phyloP scores from a whole-genome alignment of 208 protist genomes.

The Trypanosoma scelopori region DNA sequence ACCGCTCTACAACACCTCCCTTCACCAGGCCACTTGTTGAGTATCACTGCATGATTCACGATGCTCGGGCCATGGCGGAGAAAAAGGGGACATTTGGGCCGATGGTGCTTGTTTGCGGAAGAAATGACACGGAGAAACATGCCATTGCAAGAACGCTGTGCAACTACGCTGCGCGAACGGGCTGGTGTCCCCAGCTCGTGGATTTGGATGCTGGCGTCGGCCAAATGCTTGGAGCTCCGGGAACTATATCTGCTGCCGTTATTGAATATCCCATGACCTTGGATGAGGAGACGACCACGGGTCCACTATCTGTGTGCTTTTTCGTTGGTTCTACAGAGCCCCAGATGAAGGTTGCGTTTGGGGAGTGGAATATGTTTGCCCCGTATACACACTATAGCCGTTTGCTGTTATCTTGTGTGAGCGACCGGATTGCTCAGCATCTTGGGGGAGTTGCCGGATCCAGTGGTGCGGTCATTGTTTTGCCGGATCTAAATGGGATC shows the following conservation, averaged over 20 bases:
- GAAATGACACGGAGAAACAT: slow-evolving; percentile 41
- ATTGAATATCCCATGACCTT: slow-evolving; percentile 72
- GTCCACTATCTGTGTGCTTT: slow-evolving; percentile 55
- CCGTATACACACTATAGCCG: slow-evolving; percentile 67
- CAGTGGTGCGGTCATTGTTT: slow-evolving; percentile 73
- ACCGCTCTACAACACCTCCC: slow-evolving; percentile 41
- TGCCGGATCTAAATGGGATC: slow-evolving; percentile 68
- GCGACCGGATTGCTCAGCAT: slow-evolving; percentile 48
- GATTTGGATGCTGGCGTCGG: slow-evolving; percentile 62
- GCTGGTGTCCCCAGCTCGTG: slow-evolving; percentile 74
- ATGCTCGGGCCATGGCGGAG: slow-evolving; percentile 42
- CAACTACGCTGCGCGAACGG: slow-evolving; percentile 74
- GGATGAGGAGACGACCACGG: slow-evolving; percentile 59
- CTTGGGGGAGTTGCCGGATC: slow-evolving; percentile 46
- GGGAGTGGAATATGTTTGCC: slow-evolving; percentile 46
- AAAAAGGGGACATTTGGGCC: slow-evolving; percentile 46
- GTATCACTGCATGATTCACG: slow-evolving; percentile 78
- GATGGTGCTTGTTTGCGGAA: slow-evolving; percentile 72
- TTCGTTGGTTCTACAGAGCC: slow-evolving; percentile 76
- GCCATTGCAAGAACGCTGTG: slow-evolving; percentile 55
- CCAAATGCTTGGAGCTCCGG: slow-evolving; percentile 63
- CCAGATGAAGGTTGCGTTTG: slow-evolving; percentile 35
- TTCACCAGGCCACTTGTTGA: slow-evolving; percentile 71
- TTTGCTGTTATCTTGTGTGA: slow-evolving; percentile 39
- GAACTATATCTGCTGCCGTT: slow-evolving; percentile 59